phyloP scores from a whole-genome alignment of 371 early-diverging fungal genomes.

The Rhizomucor pusillus region DNA sequence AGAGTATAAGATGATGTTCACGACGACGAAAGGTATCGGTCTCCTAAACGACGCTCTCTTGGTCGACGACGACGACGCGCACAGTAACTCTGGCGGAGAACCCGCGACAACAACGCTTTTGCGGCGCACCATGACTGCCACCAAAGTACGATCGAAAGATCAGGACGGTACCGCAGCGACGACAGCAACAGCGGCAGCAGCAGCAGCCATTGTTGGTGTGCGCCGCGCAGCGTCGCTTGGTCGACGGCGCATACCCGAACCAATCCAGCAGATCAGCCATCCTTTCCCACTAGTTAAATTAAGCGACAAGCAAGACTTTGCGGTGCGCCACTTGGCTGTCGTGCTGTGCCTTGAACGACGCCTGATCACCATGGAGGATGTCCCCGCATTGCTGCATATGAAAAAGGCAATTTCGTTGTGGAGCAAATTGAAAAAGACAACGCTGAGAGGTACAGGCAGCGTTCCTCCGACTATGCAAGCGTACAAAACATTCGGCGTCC shows the following conservation, averaged over 20 bases:
- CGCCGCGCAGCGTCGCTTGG: neutral
- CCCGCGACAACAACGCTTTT: too few relatives aligned
- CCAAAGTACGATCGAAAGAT: too few relatives aligned
- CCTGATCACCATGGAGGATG: slow-evolving; percentile 53
- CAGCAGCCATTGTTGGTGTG: too few relatives aligned
- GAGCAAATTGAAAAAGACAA: slow-evolving; percentile 48
- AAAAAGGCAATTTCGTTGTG: slow-evolving; percentile 56
- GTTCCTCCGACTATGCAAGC: slow-evolving; percentile 2
- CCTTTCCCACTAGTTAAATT: slow-evolving; percentile 64
- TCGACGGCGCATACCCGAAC: neutral
- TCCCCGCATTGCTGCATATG: slow-evolving; percentile 57
- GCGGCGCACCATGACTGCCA: too few relatives aligned
- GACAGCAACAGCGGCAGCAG: too few relatives aligned
- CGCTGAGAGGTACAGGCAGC: slow-evolving; percentile 1
- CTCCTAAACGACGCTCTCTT: too few relatives aligned
- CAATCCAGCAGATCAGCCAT: neutral
- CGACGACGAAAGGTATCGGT: too few relatives aligned
- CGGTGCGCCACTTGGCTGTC: slow-evolving; percentile 74
- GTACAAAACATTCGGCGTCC: slow-evolving; percentile 27
- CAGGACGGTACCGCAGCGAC: too few relatives aligned
- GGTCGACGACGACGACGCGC: too few relatives aligned
- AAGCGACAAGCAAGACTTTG: slow-evolving; percentile 67
- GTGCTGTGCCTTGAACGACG: slow-evolving; percentile 61
- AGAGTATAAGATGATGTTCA: too few relatives aligned
- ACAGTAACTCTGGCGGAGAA: too few relatives aligned